Conservation (phyloP, 2,329 filamentous ascomycete species). For the Fusarium oligoseptatum region DNA sequence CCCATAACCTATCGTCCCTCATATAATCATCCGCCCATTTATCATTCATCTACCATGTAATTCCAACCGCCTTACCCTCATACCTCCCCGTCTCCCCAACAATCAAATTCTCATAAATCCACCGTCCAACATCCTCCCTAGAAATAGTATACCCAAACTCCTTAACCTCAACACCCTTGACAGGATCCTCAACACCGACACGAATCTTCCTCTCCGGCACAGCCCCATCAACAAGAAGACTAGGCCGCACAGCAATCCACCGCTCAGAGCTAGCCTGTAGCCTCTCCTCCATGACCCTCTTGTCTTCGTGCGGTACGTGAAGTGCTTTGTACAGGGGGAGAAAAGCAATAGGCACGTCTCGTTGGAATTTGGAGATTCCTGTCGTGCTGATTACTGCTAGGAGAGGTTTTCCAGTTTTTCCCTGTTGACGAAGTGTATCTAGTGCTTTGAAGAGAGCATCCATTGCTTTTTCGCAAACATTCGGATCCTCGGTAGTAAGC, state of each 20-base stretch:
- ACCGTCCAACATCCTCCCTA: slow-evolving; percentile 54
- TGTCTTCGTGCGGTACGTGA: slow-evolving; percentile 60
- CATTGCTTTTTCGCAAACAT: slow-evolving; percentile 57
- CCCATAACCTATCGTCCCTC: not conserved
- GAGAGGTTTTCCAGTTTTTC: slow-evolving; percentile 49
- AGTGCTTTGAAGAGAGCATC: slow-evolving; percentile 52
- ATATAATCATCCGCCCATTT: not conserved
- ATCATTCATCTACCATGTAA: slow-evolving; percentile 45
- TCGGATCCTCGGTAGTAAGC: slow-evolving; percentile 53
- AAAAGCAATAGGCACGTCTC: slow-evolving; percentile 55
- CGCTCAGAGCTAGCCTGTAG: slow-evolving; percentile 46
- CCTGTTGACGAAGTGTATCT: slow-evolving; percentile 36
- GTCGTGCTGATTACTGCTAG: slow-evolving; percentile 57
- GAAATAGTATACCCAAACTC: slow-evolving; percentile 57
- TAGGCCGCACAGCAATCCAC: slow-evolving; percentile 54
- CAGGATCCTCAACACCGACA: slow-evolving; percentile 51
- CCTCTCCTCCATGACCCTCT: slow-evolving; percentile 59
- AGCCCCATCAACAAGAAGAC: slow-evolving; percentile 49
- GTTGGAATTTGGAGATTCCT: slow-evolving; percentile 51
- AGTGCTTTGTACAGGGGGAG: slow-evolving; percentile 60
- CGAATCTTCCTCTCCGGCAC: slow-evolving; percentile 42
- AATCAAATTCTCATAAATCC: slow-evolving; percentile 56
- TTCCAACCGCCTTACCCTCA: slow-evolving; percentile 47
- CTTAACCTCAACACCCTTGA: slow-evolving; percentile 50
- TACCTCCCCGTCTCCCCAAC: slow-evolving; percentile 30